Conservation (phyloP, 2,329 filamentous ascomycete species). For the Kalmusia sp. region DNA sequence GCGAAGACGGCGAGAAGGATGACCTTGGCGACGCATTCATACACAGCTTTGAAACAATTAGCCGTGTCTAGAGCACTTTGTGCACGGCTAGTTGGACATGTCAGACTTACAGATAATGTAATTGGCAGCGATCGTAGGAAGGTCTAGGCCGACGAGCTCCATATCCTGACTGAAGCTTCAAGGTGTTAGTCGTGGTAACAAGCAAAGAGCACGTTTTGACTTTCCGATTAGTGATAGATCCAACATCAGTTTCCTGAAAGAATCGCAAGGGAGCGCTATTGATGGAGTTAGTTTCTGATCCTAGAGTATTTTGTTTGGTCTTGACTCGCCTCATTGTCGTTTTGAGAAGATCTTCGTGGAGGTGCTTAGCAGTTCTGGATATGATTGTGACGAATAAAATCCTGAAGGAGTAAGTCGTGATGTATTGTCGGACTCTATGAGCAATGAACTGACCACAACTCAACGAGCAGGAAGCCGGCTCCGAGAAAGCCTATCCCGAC, state of each 20-base stretch:
- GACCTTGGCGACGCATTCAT: slow-evolving; percentile 12
- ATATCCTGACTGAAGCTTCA: slow-evolving; percentile 18
- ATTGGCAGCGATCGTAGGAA: slow-evolving; percentile 12
- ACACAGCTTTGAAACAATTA: slow-evolving; percentile 11
- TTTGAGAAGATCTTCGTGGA: slow-evolving; percentile 15
- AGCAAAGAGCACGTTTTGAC: slow-evolving; percentile 6
- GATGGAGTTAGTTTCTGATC: slow-evolving; percentile 2
- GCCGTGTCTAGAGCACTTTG: slow-evolving; percentile 1
- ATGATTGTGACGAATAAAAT: slow-evolving; percentile 14
- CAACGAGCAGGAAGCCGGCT: slow-evolving; percentile 10
- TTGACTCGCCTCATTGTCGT: slow-evolving; percentile 11
- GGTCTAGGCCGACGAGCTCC: slow-evolving; percentile 12
- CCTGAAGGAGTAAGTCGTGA: slow-evolving; percentile 8
- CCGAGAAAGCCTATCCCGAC: slow-evolving; percentile 8
- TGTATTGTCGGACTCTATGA: neutral
- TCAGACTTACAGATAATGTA: slow-evolving; percentile 15
- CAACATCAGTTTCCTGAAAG: slow-evolving; percentile 12
- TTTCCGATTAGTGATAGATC: slow-evolving; percentile 13
- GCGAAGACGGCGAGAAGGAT: slow-evolving; percentile 9
- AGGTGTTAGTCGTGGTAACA: slow-evolving; percentile 8
- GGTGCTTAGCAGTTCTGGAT: slow-evolving; percentile 12
- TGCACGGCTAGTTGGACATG: neutral
- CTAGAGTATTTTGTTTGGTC: neutral
- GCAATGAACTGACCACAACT: slow-evolving; percentile 8
- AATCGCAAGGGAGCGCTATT: slow-evolving; percentile 13